phyloP scores from a whole-genome alignment of 2,329 filamentous ascomycete species.

The Diplodia mutila region DNA sequence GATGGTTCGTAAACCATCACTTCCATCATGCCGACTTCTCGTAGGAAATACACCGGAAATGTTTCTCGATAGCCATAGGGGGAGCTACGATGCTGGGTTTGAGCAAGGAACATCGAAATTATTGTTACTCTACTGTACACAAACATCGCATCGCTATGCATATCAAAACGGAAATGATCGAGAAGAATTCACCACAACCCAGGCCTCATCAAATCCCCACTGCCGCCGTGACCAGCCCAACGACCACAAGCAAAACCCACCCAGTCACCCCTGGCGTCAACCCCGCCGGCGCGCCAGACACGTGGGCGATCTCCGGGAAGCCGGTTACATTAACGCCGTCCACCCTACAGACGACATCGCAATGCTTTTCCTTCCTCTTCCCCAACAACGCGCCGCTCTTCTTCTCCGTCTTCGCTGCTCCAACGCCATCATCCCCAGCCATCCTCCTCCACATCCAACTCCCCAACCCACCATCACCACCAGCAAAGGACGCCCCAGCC shows the following conservation, averaged over 20 bases:
- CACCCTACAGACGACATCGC: constrained; percentile 41
- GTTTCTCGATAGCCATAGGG: too few relatives aligned
- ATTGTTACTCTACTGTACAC: not conserved
- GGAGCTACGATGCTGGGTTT: too few relatives aligned
- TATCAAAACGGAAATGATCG: not conserved
- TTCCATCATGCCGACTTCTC: too few relatives aligned
- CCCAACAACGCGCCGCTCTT: constrained; percentile 14
- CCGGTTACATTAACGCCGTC: constrained; percentile 41
- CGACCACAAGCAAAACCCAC: constrained; percentile 35
- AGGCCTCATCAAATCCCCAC: constrained; percentile 30
- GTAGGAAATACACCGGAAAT: too few relatives aligned
- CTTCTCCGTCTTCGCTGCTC: not conserved
- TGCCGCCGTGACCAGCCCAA: constrained; percentile 32
- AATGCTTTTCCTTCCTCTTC: constrained; percentile 32
- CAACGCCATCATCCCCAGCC: not conserved
- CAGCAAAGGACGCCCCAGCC: not conserved
- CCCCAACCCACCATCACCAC: not conserved
- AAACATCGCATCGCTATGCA: not conserved
- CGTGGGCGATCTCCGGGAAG: constrained; percentile 40
- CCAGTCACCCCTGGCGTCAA: not conserved
- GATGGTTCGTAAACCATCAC: too few relatives aligned
- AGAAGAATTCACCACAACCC: not conserved
- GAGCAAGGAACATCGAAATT: not conserved
- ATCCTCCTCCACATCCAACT: not conserved
- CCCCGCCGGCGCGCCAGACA: constrained; percentile 23